Evolutionary conservation across 176 grass and related monocot species (phyloP).

Genomic region (Saccharum officinarum): DNA sequence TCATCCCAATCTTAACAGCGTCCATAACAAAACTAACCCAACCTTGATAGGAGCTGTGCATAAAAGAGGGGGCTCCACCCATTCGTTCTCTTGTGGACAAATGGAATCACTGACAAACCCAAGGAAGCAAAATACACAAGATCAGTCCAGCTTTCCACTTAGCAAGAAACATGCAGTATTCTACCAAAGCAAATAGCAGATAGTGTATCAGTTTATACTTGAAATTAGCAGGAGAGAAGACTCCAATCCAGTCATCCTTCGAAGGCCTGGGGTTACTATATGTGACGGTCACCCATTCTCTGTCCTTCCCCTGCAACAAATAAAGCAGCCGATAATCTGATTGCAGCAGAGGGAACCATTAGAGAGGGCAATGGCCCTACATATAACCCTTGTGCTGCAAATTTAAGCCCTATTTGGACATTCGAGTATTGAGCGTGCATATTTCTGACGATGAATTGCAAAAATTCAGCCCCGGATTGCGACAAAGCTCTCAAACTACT

Average conservation of each 20-base stretch:
- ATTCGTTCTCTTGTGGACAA: slow-evolving; percentile 64
- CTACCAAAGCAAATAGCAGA: background rate
- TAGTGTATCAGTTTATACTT: slow-evolving; percentile 47
- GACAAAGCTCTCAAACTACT: background rate
- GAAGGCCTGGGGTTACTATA: slow-evolving; percentile 64
- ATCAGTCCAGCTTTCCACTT: slow-evolving; percentile 1
- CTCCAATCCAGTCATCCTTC: slow-evolving; percentile 87
- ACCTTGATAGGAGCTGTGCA: slow-evolving; percentile 97
- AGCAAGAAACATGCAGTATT: background rate
- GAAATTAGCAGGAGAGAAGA: slow-evolving; percentile 95
- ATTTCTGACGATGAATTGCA: background rate
- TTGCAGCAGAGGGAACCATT: background rate
- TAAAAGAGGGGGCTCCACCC: slow-evolving; percentile 66
- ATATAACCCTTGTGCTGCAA: background rate
- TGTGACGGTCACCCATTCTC: slow-evolving; percentile 74
- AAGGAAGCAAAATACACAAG: slow-evolving; percentile 10
- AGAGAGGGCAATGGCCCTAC: background rate
- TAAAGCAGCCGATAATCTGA: background rate
- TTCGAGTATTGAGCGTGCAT: background rate
- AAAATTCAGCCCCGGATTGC: background rate
- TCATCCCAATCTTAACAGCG: no score
- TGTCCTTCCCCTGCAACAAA: slow-evolving; percentile 58
- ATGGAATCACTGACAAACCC: slow-evolving; percentile 54
- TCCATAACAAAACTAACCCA: no score
- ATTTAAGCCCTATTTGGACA: background rate